Evolutionary conservation across 345 rosid species (phyloP).

Genomic region (Erodium maritimum): DNA sequence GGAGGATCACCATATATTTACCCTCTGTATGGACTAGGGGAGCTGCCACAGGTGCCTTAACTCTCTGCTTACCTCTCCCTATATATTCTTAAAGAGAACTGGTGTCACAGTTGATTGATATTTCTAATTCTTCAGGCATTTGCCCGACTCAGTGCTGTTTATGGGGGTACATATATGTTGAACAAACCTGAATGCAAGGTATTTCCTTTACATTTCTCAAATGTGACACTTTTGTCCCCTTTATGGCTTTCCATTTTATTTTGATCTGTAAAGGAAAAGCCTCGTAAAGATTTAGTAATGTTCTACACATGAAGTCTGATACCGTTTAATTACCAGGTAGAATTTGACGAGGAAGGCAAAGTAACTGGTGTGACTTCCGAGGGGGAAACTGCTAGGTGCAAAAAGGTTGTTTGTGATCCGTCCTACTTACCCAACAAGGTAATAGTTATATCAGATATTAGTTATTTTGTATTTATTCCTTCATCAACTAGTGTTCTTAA

Average conservation of each 20-base stretch:
- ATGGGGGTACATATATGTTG: slow-evolving; percentile 97
- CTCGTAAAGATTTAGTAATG: not conserved
- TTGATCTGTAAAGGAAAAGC: not conserved
- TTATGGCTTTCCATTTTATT: not conserved
- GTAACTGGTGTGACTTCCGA: slow-evolving; percentile 89
- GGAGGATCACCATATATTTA: slow-evolving; percentile 96
- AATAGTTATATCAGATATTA: slow-evolving; percentile 1
- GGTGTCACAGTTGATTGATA: not conserved
- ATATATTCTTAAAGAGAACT: not conserved
- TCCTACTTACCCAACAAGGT: slow-evolving; percentile 86
- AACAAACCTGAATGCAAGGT: slow-evolving; percentile 97
- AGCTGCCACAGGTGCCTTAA: slow-evolving; percentile 75
- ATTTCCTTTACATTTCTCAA: not conserved
- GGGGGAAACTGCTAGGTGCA: slow-evolving; percentile 97
- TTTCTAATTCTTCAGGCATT: slow-evolving; percentile 47
- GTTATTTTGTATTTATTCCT: not conserved
- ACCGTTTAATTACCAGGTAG: slow-evolving; percentile 44
- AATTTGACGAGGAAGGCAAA: slow-evolving; percentile 76
- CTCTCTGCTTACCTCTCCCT: not conserved
- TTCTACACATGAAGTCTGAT: not conserved
- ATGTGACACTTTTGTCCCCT: not conserved
- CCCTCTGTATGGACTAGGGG: slow-evolving; percentile 93
- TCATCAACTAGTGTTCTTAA: not conserved
- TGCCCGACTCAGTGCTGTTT: slow-evolving; percentile 96
- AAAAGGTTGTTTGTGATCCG: slow-evolving; percentile 96